These are phyloP conservation scores for Fusarium sterilihyphosum DNA, from an alignment of 2,329 filamentous ascomycete species.

Conservation along the genomic window DNA sequence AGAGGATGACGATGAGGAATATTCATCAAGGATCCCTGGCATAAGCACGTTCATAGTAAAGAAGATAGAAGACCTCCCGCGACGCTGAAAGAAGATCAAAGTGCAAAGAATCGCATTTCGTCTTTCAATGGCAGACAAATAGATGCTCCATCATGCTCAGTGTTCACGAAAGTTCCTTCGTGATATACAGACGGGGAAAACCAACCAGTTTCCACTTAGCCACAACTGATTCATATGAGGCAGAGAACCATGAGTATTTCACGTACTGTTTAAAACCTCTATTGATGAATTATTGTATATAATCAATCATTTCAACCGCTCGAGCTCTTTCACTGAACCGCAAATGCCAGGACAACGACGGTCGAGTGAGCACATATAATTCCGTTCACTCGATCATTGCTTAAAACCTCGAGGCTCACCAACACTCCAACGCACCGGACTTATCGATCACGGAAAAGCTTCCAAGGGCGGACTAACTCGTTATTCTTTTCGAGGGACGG, in stretches of 20 bases:
- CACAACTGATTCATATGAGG: background rate
- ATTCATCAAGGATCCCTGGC: accelerated
- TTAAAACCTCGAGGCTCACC: background rate
- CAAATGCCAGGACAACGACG: background rate
- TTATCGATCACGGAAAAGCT: background rate
- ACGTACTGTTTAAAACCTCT: accelerated
- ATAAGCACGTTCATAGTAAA: background rate
- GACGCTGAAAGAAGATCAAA: too few species aligned
- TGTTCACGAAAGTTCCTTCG: background rate
- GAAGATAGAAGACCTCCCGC: background rate
- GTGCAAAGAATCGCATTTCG: too few species aligned
- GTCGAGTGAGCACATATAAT: background rate
- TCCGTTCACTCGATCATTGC: background rate
- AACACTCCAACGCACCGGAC: background rate
- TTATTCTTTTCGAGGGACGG: too few species aligned
- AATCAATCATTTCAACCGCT: background rate
- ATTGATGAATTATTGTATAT: background rate
- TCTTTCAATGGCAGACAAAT: background rate
- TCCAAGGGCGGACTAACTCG: too few species aligned
- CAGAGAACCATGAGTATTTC: background rate
- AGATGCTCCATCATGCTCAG: background rate
- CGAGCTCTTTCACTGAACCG: background rate
- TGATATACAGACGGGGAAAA: background rate
- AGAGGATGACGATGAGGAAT: background rate
- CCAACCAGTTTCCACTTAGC: background rate